These are phyloP conservation scores for Echinochloa phyllopogon DNA, from an alignment of 176 grass and related monocot species.

Conservation along the genomic window DNA sequence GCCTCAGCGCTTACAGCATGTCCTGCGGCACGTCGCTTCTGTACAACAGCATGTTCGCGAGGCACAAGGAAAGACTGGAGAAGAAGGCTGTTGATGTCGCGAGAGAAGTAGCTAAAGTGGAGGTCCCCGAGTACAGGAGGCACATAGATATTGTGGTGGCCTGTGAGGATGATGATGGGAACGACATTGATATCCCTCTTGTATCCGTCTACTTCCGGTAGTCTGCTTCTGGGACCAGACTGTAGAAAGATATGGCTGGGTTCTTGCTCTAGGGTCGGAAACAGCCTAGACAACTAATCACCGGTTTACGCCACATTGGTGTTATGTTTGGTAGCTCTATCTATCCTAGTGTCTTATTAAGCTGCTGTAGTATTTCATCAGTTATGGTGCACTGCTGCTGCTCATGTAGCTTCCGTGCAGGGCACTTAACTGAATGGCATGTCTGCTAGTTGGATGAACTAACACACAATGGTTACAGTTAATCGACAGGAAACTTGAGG, in stretches of 20 bases:
- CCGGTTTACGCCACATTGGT: constrained; percentile 10
- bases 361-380: neutral
- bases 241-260: neutral
- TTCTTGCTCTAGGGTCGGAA: neutral
- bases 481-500: neutral
- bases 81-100: constrained; percentile 63
- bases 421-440: neutral
- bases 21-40: constrained; percentile 61
- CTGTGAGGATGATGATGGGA: constrained; percentile 67
- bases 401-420: neutral
- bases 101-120: constrained; percentile 66
- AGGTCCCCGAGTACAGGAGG: constrained; percentile 54
- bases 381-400: neutral
- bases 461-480: constrained; percentile 6
- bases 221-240: neutral
- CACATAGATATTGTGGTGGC: constrained; percentile 71
- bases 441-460: neutral
- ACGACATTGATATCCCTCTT: constrained; percentile 66
- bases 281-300: neutral
- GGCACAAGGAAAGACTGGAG: constrained; percentile 61
- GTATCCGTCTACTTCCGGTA: constrained; percentile 70
- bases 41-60: constrained; percentile 71
- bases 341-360: constrained; percentile 6
- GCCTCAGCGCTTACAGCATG: constrained; percentile 69
- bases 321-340: neutral